These are phyloP conservation scores for Sporisorium reilianum DNA, from an alignment of 1,284 basidiomycete species.

Conservation along the genomic window DNA sequence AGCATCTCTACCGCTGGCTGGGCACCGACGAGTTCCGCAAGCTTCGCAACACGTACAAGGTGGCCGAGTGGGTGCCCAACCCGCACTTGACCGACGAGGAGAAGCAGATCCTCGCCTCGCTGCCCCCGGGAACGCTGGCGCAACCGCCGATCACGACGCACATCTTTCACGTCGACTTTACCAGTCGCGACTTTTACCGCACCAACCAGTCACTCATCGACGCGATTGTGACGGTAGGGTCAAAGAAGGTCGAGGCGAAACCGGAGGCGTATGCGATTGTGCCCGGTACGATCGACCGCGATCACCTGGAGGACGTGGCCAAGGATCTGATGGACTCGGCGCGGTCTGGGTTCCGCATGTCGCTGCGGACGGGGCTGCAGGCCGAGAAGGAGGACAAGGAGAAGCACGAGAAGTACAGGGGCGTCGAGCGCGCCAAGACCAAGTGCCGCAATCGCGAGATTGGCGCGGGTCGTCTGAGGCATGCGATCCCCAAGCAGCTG, in stretches of 20 bases:
- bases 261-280: constrained; percentile 54
- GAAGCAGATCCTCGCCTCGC: constrained; percentile 39
- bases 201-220: constrained; percentile 55
- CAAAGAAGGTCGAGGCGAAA: constrained; percentile 47
- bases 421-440: constrained; percentile 52
- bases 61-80: constrained; percentile 54
- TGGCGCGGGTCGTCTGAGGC: constrained; percentile 41
- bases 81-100: constrained; percentile 45
- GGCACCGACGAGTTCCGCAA: constrained; percentile 58
- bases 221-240: constrained; percentile 45
- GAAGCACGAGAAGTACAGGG: constrained; percentile 54
- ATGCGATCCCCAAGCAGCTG: constrained; percentile 53
- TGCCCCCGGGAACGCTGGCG: constrained; percentile 39
- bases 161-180: constrained; percentile 56
- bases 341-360: constrained; percentile 52
- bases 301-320: constrained; percentile 55
- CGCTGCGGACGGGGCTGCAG: constrained; percentile 47
- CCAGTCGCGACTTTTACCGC: constrained; percentile 49
- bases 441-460: constrained; percentile 56
- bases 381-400: constrained; percentile 57
- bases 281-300: constrained; percentile 48
- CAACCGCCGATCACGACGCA: constrained; percentile 51
- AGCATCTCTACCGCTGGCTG: constrained; percentile 57
- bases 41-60: constrained; percentile 49
- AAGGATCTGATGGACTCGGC: constrained; percentile 59